Base-by-base conservation (phyloP, 805 yeast genomes). In the Ascoidea tarda region DNA sequence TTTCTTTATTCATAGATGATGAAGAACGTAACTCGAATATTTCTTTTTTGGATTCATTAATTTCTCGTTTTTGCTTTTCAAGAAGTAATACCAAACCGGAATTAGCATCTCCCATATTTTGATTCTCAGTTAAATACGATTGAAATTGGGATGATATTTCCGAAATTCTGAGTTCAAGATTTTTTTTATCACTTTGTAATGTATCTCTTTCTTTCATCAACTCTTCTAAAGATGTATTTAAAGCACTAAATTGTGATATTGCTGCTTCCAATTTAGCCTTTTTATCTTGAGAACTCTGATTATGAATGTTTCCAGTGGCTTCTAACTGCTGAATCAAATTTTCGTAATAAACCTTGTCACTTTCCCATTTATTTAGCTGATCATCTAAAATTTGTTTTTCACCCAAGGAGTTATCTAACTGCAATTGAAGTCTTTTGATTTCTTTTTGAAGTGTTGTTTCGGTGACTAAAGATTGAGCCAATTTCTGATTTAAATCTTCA, bases 391-490 rank as follows among this genome's bases (percentile, higher is more conserved):
- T 60, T 16, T 73, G 70, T 12, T 69, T 67, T 50, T 71, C 75
- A n/a, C 67, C 69, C 44, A 71, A 66, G n/a, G 77, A 63, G 6
- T 77, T 75, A 55, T 81, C 87, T 48, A 79, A 66, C 55, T 81
- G 83, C 57, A 81, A 74, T 47, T 74, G 77, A 32, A 83, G 66
- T 46, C 77, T 77, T 51, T 85, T 82, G 57, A 82, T 69, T 49
- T 77, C 81, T 58, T 81, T 84, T 54, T 81, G 77, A 52, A 84
- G 63, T 33, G 76, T 78, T 1, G 87, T 80, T 63, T 87, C 95
- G 46, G 71, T 73, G 58, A 81, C 80, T 67, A 81, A 69, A 57
- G 78, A 74, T 52, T 70, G 69, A 45, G 74, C 70, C 46, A 87
- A 62, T 49, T 80, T 81, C 44, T 70, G 70, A 56, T 75, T 78